Evolutionary conservation across 106 monocot genomes (phyloP).

Genomic region (Dendrobium officinale): DNA sequence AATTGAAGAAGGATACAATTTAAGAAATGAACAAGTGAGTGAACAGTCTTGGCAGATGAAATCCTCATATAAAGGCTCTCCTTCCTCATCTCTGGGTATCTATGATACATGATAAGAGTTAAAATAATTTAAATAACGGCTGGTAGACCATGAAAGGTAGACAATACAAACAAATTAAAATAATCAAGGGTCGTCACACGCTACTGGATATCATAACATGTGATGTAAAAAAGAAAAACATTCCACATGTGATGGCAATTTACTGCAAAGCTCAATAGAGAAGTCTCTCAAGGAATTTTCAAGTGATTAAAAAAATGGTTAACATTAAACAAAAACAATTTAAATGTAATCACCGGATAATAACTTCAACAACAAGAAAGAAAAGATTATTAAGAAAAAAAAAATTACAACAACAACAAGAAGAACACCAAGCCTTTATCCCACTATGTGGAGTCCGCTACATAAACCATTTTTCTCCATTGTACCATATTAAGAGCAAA

Average conservation of each 20-base stretch:
- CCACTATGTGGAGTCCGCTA: too few relatives aligned
- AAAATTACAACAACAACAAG: not conserved
- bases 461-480: too few relatives aligned
- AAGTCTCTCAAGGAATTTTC: not conserved
- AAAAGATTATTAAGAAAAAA: not conserved
- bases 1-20: slow-evolving; percentile 65
- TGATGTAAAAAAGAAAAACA: not conserved
- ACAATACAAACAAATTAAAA: not conserved
- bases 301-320: not conserved
- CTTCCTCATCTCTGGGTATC: slow-evolving; percentile 94
- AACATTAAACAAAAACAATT: not conserved
- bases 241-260: not conserved
- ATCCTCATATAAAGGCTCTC: slow-evolving; percentile 81
- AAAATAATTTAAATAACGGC: not conserved
- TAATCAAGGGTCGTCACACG: too few relatives aligned
- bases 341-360: not conserved
- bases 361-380: not conserved
- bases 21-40: slow-evolving; percentile 53
- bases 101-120: slow-evolving; percentile 18
- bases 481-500: too few relatives aligned
- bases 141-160: not conserved
- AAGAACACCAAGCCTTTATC: too few relatives aligned
- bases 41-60: slow-evolving; percentile 88
- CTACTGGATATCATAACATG: not conserved
- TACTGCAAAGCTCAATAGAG: not conserved